Percentiles rank a stretch among this genome's conserved stretches.
Conservation (phyloP, 2,329 filamentous ascomycete genomes). For the Ophioceras dolichostomum region DNA sequence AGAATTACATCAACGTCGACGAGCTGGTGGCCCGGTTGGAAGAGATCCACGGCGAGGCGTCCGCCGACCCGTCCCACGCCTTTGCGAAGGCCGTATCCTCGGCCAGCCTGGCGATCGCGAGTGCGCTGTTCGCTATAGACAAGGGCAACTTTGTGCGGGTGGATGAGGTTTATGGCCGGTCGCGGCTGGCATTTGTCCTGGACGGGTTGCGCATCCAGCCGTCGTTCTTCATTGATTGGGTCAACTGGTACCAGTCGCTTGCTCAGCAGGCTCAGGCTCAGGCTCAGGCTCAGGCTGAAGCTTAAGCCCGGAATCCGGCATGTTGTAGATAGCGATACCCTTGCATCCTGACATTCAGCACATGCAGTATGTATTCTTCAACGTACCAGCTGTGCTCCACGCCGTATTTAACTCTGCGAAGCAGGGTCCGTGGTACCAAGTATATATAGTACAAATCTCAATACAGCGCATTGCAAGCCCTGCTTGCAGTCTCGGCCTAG, state of each 20-base stretch:
- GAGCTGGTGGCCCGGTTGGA: conserved; percentile 45
- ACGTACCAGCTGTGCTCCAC: no score
- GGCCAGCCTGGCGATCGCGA: conserved; percentile 55
- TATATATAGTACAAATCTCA: no score
- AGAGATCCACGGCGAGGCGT: conserved; percentile 55
- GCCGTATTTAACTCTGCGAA: no score
- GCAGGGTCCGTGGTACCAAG: no score
- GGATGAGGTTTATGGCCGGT: conserved; percentile 51
- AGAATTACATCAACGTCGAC: no score
- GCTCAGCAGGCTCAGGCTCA: conserved; percentile 7
- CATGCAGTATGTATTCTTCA: neutral
- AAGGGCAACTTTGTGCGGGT: conserved; percentile 40
- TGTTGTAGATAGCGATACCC: neutral
- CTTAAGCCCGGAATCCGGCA: no score
- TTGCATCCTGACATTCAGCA: neutral
- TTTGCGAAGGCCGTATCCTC: conserved; percentile 67
- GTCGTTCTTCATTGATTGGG: conserved; percentile 59
- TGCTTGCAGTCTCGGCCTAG: no score
- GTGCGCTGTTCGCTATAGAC: conserved; percentile 43
- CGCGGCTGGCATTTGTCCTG: conserved; percentile 46
- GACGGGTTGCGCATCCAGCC: conserved; percentile 48
- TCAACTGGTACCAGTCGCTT: conserved; percentile 47
- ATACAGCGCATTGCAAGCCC: no score
- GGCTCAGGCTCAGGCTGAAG: no score
- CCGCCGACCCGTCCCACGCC: conserved; percentile 43